phyloP scores from a whole-genome alignment of 768 basidiomycete species.

The Mrakia hoshinonis region DNA sequence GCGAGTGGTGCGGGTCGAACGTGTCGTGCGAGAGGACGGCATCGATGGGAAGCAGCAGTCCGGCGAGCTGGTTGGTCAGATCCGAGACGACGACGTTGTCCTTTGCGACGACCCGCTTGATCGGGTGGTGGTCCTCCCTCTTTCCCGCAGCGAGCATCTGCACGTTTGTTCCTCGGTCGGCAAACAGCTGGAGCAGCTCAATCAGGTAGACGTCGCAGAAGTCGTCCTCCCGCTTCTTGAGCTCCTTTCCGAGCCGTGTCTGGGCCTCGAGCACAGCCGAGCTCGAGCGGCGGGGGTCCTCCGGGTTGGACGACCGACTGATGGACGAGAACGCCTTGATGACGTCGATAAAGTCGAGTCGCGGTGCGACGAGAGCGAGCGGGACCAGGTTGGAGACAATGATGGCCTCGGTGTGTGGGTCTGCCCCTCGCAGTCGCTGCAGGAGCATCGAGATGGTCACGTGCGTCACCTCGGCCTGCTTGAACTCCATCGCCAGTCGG shows the following conservation, averaged over 20 bases:
- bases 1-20: slow-evolving; percentile 53
- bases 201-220: slow-evolving; percentile 68
- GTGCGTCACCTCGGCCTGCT: slow-evolving; percentile 74
- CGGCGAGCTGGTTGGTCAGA: slow-evolving; percentile 74
- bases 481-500: slow-evolving; percentile 74
- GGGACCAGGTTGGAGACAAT: slow-evolving; percentile 88
- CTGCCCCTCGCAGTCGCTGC: slow-evolving; percentile 73
- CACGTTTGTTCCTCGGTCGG: slow-evolving; percentile 82
- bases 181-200: slow-evolving; percentile 77
- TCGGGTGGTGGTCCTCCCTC: not conserved
- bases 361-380: slow-evolving; percentile 68
- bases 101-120: slow-evolving; percentile 20
- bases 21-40: slow-evolving; percentile 65
- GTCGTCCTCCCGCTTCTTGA: slow-evolving; percentile 66
- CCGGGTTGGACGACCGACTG: slow-evolving; percentile 75
- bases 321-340: slow-evolving; percentile 74
- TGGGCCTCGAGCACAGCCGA: slow-evolving; percentile 90
- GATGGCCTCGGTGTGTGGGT: slow-evolving; percentile 79
- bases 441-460: slow-evolving; percentile 86
- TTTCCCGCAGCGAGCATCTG: slow-evolving; percentile 60
- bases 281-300: slow-evolving; percentile 78
- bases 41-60: slow-evolving; percentile 82
- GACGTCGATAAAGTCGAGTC: slow-evolving; percentile 70
- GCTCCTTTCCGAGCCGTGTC: slow-evolving; percentile 73
- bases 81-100: slow-evolving; percentile 31